Evolutionary conservation across 2,329 filamentous ascomycete species (phyloP).

Genomic region (Trichophyton rubrum): DNA sequence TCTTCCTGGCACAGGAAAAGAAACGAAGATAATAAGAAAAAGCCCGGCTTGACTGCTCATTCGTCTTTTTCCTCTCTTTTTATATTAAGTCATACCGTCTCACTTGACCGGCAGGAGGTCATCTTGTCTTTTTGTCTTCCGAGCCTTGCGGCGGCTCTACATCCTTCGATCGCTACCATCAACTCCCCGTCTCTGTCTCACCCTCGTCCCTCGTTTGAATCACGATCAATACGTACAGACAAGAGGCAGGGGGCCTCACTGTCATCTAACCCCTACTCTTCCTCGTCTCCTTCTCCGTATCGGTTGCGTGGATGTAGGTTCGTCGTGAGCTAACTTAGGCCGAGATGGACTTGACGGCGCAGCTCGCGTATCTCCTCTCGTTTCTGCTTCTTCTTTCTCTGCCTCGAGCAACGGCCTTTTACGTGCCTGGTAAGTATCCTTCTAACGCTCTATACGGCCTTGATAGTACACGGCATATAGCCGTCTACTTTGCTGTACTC

Average conservation of each 20-base stretch:
- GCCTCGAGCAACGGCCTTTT: constrained; percentile 55
- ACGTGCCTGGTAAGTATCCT: constrained; percentile 61
- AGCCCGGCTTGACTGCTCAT: no score
- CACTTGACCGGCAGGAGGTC: no score
- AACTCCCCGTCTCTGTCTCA: no score
- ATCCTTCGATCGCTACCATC: no score
- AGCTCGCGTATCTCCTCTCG: background rate
- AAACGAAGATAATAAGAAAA: no score
- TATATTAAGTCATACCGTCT: no score
- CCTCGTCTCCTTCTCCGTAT: background rate
- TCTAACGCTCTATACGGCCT: background rate
- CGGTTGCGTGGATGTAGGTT: background rate
- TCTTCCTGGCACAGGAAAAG: no score
- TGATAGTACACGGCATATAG: background rate
- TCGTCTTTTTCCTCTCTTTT: no score
- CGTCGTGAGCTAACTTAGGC: no score
- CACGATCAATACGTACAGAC: background rate
- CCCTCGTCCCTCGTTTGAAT: no score
- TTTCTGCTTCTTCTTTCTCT: constrained; percentile 22
- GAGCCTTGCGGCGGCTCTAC: no score
- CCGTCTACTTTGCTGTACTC: background rate
- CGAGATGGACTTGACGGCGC: background rate
- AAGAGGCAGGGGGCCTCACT: background rate
- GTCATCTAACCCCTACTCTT: background rate
- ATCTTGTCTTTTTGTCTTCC: no score